Percentiles rank a stretch among this genome's conserved stretches.
Conservation (phyloP, 164 flowering plant genomes). For the Paratinospora sagittata region DNA sequence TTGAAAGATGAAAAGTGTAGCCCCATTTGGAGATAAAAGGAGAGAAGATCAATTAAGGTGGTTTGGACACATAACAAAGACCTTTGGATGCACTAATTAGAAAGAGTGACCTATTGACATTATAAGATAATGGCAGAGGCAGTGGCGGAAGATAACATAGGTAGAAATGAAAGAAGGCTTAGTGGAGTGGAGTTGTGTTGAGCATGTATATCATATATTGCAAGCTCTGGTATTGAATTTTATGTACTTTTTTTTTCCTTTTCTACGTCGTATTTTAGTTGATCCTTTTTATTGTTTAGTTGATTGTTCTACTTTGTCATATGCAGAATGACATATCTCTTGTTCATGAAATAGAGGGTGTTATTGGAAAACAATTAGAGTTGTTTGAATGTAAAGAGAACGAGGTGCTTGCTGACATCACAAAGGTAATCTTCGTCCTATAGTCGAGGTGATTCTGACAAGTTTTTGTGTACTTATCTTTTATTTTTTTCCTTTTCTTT, state of each 20-base stretch:
- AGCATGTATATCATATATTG: background rate
- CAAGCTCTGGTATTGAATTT: background rate
- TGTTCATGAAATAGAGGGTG: conserved; percentile 29
- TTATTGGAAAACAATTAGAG: conserved; percentile 24
- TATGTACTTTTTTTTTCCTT: background rate
- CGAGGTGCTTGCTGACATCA: conserved; percentile 30
- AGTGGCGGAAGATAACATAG: too few species aligned
- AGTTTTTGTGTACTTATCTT: too few species aligned
- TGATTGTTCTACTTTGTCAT: background rate
- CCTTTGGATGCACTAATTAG: too few species aligned
- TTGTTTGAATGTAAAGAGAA: conserved; percentile 24
- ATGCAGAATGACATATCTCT: conserved; percentile 31
- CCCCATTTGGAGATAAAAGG: too few species aligned
- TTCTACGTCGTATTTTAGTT: background rate
- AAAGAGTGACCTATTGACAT: too few species aligned
- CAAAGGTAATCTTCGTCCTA: conserved; percentile 17
- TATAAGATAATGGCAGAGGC: too few species aligned
- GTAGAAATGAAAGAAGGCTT: too few species aligned
- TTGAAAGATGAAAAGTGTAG: too few species aligned
- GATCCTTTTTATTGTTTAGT: background rate
- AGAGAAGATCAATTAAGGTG: too few species aligned
- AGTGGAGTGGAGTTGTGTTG: too few species aligned
- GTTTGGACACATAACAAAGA: too few species aligned
- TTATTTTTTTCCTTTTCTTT: too few species aligned
- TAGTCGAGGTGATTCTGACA: background rate